phyloP scores from a whole-genome alignment of 2,329 filamentous ascomycete genomes.

The Nemania serpens region DNA sequence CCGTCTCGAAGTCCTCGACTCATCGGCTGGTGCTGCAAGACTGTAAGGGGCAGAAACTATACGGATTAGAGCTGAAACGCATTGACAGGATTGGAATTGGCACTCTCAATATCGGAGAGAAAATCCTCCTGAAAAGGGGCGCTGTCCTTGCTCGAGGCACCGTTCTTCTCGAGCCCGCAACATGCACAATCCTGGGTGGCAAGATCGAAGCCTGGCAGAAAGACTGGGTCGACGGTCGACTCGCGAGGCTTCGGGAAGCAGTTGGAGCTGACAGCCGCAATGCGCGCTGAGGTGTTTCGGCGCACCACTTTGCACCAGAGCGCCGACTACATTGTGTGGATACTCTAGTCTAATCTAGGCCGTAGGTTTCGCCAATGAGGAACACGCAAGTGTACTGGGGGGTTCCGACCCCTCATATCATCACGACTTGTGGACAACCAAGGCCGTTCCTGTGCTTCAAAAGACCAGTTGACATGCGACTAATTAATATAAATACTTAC shows the following conservation, averaged over 20 bases:
- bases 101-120: conserved; percentile 75
- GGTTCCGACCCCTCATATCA: neutral
- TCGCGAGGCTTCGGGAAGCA: conserved; percentile 68
- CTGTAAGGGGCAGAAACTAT: conserved; percentile 68
- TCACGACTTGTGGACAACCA: neutral
- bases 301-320: neutral
- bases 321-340: neutral
- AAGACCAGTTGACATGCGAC: neutral
- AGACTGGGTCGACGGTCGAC: conserved; percentile 73
- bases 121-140: conserved; percentile 72
- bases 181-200: conserved; percentile 77
- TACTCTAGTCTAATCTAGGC: neutral
- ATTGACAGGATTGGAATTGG: conserved; percentile 69
- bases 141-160: conserved; percentile 74
- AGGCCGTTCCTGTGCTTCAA: neutral
- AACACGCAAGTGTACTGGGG: neutral
- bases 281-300: conserved; percentile 10
- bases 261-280: conserved; percentile 47
- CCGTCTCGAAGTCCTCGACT: conserved; percentile 57
- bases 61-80: conserved; percentile 71
- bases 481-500: neutral
- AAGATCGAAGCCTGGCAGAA: conserved; percentile 83
- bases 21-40: conserved; percentile 88
- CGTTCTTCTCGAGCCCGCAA: conserved; percentile 74
- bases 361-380: conserved; percentile 4